Percentiles rank a stretch among this genome's conserved stretches.
These are phyloP conservation scores for Lasiodiplodia hormozganensis DNA, from an alignment of 2,329 filamentous ascomycete genomes.

Conservation along the genomic window DNA sequence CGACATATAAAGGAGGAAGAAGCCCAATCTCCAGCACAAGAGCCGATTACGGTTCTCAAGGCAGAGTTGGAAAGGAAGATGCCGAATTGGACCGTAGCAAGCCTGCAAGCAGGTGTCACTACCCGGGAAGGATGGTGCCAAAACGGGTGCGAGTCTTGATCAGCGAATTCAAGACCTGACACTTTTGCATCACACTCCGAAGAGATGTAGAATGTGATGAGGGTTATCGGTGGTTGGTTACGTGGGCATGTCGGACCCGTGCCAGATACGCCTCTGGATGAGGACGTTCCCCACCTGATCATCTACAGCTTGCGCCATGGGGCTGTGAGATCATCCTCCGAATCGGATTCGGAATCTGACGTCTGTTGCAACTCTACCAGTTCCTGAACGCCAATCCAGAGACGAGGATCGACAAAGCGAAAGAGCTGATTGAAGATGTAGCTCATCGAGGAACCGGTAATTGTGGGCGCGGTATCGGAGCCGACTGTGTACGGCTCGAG, in stretches of 20 bases:
- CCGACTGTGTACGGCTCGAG: neutral
- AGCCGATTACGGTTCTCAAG: neutral
- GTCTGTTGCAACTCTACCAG: neutral
- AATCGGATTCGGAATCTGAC: neutral
- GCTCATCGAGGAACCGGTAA: neutral
- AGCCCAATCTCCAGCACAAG: neutral
- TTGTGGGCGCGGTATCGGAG: neutral
- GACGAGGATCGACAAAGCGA: neutral
- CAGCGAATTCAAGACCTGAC: neutral
- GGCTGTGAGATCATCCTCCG: neutral
- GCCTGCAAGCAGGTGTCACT: conserved; percentile 4
- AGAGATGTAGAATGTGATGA: neutral
- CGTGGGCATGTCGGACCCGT: neutral
- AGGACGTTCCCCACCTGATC: neutral
- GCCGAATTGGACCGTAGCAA: neutral
- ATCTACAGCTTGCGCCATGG: neutral
- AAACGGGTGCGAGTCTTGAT: neutral
- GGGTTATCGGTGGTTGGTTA: neutral
- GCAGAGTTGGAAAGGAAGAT: neutral
- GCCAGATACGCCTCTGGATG: conserved; percentile 3
- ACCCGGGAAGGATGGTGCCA: neutral
- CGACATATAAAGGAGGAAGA: conserved; percentile 5
- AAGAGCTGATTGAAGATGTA: neutral
- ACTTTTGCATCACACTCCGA: neutral
- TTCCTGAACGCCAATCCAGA: neutral